Evolutionary conservation across 768 basidiomycete genomes (phyloP).

Genomic region (Boletus sp.): DNA sequence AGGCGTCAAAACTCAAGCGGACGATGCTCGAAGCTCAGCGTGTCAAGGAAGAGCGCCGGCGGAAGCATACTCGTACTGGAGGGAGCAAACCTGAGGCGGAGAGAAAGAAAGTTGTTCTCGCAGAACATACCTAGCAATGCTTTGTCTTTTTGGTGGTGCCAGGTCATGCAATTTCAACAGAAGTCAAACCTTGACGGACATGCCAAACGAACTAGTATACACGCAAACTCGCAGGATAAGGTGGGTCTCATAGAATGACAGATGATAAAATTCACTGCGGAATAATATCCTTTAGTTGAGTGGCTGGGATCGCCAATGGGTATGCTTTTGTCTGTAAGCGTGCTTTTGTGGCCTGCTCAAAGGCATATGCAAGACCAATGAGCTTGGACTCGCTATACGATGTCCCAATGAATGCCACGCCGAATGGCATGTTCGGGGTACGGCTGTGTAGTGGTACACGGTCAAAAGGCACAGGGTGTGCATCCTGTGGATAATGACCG

Average conservation of each 20-base stretch:
- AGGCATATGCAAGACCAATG: constrained; percentile 58
- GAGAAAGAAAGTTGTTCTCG: constrained; percentile 81
- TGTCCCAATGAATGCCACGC: constrained; percentile 59
- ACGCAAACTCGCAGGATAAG: not conserved
- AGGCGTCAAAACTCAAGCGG: constrained; percentile 80
- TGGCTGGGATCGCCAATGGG: constrained; percentile 51
- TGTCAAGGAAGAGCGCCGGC: constrained; percentile 90
- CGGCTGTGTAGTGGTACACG: constrained; percentile 37
- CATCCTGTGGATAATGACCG: constrained; percentile 52
- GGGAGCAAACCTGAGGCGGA: constrained; percentile 87
- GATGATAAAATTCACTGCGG: constrained; percentile 1
- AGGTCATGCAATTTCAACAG: constrained; percentile 7
- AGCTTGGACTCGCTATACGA: constrained; percentile 58
- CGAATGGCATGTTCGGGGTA: constrained; percentile 54
- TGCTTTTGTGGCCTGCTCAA: constrained; percentile 60
- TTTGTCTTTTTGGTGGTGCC: constrained; percentile 11
- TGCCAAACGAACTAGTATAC: not conserved
- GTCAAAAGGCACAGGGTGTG: constrained; percentile 36
- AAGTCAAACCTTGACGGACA: not conserved
- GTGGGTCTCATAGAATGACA: constrained; percentile 3
- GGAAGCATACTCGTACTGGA: constrained; percentile 85
- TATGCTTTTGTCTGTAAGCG: constrained; percentile 47
- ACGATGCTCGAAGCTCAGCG: constrained; percentile 88
- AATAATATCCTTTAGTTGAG: constrained; percentile 42
- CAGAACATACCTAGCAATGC: constrained; percentile 55